Conservation (phyloP, 805 yeast species). For the Wickerhamomyces tratensis region DNA sequence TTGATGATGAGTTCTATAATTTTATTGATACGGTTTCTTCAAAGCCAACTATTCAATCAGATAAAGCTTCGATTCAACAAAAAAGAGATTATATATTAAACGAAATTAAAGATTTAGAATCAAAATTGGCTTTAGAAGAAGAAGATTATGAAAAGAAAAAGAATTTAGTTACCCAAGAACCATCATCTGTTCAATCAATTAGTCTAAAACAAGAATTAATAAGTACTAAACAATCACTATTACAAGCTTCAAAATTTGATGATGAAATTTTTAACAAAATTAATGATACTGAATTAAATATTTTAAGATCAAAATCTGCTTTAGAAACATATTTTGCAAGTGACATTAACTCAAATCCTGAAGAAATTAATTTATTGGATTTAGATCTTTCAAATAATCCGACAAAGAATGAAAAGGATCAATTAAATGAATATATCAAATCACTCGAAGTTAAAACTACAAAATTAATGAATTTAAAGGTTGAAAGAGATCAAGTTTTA, state of each 20-base stretch:
- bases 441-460: slow-evolving; percentile 47
- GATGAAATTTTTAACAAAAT: slow-evolving; percentile 23
- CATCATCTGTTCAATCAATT: slow-evolving; percentile 24
- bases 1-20: too few species aligned
- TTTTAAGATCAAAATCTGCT: slow-evolving; percentile 35
- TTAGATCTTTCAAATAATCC: slow-evolving; percentile 37
- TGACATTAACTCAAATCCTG: slow-evolving; percentile 8
- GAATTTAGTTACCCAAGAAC: slow-evolving; percentile 26
- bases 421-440: slow-evolving; percentile 29
- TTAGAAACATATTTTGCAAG: slow-evolving; percentile 2
- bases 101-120: slow-evolving; percentile 26
- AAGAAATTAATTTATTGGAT: slow-evolving; percentile 51
- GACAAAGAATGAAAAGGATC: too few species aligned
- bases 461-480: slow-evolving; percentile 51
- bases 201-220: slow-evolving; percentile 46
- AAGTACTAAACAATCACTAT: slow-evolving; percentile 45
- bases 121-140: slow-evolving; percentile 23
- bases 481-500: slow-evolving; percentile 53
- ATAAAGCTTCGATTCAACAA: slow-evolving; percentile 16
- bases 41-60: slow-evolving; percentile 15
- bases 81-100: slow-evolving; percentile 28
- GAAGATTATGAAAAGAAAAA: slow-evolving; percentile 21
- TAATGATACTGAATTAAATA: slow-evolving; percentile 29
- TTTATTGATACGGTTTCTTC: slow-evolving; percentile 8
- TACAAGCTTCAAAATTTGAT: slow-evolving; percentile 56